These are phyloP conservation scores for Candida gorgasii DNA, from an alignment of 805 yeast species.

Conservation along the genomic window DNA sequence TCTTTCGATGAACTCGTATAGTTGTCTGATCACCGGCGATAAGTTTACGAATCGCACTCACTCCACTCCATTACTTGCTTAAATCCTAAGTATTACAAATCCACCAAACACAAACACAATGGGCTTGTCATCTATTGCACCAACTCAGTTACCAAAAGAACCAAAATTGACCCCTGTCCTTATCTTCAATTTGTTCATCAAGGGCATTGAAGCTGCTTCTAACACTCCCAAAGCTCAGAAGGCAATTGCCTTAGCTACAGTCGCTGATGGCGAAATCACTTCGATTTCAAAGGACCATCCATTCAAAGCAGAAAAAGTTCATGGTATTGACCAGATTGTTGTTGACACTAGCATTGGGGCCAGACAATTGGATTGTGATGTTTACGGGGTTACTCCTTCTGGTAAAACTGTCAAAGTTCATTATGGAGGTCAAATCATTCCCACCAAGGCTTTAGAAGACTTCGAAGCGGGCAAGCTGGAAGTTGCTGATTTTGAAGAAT, in stretches of 20 bases:
- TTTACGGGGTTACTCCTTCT: slow-evolving; percentile 46
- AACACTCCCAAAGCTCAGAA: background rate
- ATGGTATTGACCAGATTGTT: slow-evolving; percentile 53
- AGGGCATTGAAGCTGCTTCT: background rate
- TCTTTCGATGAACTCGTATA: too few species aligned
- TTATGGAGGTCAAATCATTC: slow-evolving; percentile 51
- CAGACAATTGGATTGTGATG: slow-evolving; percentile 48
- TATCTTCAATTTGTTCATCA: background rate
- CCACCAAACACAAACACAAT: too few species aligned
- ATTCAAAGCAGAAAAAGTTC: slow-evolving; percentile 29
- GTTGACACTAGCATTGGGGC: slow-evolving; percentile 25
- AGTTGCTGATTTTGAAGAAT: slow-evolving; percentile 43
- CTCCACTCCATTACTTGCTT: too few species aligned
- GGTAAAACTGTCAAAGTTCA: slow-evolving; percentile 45
- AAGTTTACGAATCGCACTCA: too few species aligned
- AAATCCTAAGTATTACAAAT: too few species aligned
- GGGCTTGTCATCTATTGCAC: background rate
- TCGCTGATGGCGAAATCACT: slow-evolving; percentile 29
- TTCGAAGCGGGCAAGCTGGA: slow-evolving; percentile 25
- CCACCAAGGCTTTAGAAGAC: slow-evolving; percentile 36
- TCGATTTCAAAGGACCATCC: slow-evolving; percentile 33
- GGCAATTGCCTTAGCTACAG: background rate
- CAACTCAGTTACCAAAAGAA: slow-evolving; percentile 1
- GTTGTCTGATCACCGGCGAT: too few species aligned
- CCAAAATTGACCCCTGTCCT: slow-evolving; percentile 7